These are phyloP conservation scores for Apiospora rasikravindrae DNA, from an alignment of 2,329 filamentous ascomycete species.

Conservation along the genomic window DNA sequence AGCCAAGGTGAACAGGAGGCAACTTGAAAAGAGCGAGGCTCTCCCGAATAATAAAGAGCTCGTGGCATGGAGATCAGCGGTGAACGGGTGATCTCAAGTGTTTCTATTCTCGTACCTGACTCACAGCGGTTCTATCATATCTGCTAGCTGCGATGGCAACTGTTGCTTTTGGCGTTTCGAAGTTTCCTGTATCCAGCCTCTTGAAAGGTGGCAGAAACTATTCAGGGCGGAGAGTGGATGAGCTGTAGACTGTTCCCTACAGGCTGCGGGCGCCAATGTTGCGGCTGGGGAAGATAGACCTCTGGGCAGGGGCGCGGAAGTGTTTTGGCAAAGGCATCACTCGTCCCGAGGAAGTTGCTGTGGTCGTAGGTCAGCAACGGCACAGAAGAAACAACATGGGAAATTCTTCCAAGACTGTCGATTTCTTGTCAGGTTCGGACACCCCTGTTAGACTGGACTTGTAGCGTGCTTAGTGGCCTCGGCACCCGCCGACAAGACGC, in stretches of 20 bases:
- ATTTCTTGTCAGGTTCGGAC: not conserved
- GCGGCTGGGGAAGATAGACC: not conserved
- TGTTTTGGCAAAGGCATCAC: not conserved
- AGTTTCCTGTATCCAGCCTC: not conserved
- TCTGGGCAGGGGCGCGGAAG: not conserved
- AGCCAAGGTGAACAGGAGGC: not conserved
- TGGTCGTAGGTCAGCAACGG: not conserved
- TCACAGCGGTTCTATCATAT: not conserved
- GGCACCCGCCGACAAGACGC: not conserved
- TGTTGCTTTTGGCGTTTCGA: not conserved
- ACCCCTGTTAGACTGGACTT: not conserved
- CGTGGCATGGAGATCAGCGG: not conserved
- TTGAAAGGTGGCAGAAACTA: not conserved
- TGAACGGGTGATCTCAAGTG: not conserved
- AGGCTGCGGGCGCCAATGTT: not conserved
- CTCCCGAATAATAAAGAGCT: constrained; percentile 4
- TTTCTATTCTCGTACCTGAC: not conserved
- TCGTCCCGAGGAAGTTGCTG: not conserved
- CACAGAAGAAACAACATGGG: not conserved
- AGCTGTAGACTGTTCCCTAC: not conserved
- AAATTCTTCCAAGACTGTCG: not conserved
- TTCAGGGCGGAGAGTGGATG: not conserved
- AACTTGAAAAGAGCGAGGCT: not conserved
- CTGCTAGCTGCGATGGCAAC: not conserved
- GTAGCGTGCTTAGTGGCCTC: not conserved